Percentiles rank a stretch among this genome's conserved stretches.
Evolutionary conservation across 2,329 filamentous ascomycete species (phyloP).

Genomic region (Cytospora mali): DNA sequence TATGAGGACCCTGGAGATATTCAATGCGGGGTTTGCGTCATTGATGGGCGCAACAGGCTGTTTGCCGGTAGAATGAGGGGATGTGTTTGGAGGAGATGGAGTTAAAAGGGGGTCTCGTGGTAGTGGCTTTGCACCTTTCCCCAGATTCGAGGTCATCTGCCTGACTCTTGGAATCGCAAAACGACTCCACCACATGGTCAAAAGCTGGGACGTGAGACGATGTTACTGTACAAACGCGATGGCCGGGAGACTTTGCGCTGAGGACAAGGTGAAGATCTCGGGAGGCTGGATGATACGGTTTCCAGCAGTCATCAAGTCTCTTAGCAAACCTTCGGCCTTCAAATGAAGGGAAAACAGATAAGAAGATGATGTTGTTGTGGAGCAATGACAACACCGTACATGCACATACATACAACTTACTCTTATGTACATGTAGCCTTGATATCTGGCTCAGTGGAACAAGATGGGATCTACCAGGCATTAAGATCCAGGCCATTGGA

Average conservation of each 20-base stretch:
- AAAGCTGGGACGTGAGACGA: background rate
- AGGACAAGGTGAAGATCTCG: background rate
- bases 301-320: background rate
- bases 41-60: conserved; percentile 16
- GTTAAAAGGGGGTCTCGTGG: conserved; percentile 21
- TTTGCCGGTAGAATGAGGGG: conserved; percentile 20
- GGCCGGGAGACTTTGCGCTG: conserved; percentile 5
- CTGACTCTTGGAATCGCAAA: conserved; percentile 16
- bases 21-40: conserved; percentile 26
- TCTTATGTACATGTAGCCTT: background rate
- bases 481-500: background rate
- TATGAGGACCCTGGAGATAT: conserved; percentile 13
- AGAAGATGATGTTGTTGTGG: conserved; percentile 21
- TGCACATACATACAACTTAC: background rate
- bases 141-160: conserved; percentile 26
- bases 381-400: conserved; percentile 28
- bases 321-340: conserved; percentile 5
- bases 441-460: background rate
- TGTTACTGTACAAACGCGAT: conserved; percentile 13
- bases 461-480: background rate
- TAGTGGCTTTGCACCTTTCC: conserved; percentile 19
- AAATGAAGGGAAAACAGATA: too few species aligned
- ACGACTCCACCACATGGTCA: conserved; percentile 8
- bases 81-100: conserved; percentile 2
- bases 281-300: conserved; percentile 6